Evolutionary conservation across 2,329 filamentous ascomycete species (phyloP).

Genomic region (Metarhizium sp.): DNA sequence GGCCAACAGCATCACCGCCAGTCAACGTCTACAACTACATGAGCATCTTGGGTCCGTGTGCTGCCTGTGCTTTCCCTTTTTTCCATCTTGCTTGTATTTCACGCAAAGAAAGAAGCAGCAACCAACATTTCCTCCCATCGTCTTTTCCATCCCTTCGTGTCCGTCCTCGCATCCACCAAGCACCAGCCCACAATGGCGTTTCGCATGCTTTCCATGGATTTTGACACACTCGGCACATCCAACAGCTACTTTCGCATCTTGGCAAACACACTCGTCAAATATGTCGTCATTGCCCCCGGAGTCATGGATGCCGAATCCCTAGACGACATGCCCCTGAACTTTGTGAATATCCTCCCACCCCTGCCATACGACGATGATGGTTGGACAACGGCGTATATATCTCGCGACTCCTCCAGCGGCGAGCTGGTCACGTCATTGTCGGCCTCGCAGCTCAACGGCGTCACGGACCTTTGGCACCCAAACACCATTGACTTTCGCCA

Average conservation of each 20-base stretch:
- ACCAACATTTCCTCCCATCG: too few relatives aligned
- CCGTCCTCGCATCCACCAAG: too few relatives aligned
- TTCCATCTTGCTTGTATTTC: too few relatives aligned
- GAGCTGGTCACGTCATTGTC: neutral
- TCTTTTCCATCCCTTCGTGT: too few relatives aligned
- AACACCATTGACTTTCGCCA: neutral
- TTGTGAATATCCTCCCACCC: neutral
- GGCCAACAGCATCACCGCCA: too few relatives aligned
- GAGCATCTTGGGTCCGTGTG: too few relatives aligned
- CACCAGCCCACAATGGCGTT: neutral
- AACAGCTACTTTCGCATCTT: neutral
- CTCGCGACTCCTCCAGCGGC: neutral
- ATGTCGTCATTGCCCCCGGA: conserved; percentile 1
- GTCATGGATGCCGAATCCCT: conserved; percentile 2
- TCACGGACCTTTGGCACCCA: neutral
- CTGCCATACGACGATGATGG: conserved; percentile 1
- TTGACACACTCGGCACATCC: neutral
- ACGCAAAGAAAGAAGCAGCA: too few relatives aligned
- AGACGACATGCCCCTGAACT: conserved; percentile 4
- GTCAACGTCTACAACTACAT: too few relatives aligned
- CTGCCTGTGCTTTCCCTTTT: too few relatives aligned
- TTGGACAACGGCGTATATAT: conserved; percentile 2
- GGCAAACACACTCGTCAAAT: conserved; percentile 1
- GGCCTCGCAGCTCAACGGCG: conserved; percentile 1
- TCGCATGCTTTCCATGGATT: neutral